Base-by-base conservation (phyloP, 306 rosid species). In the Fragaria iinumae region DNA sequence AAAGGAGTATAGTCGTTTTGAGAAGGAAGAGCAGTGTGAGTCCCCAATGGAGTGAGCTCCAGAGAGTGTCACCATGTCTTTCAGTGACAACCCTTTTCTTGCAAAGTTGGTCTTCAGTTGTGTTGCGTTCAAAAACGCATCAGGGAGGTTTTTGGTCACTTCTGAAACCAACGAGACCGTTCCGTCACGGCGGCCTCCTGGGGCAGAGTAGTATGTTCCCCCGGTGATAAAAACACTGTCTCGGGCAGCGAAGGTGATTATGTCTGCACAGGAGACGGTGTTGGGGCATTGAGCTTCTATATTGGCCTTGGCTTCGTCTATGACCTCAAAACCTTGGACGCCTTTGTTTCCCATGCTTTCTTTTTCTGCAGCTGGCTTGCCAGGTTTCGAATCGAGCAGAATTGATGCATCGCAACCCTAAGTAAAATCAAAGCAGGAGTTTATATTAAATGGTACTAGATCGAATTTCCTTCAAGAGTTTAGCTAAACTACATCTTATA, bases 21-120 rank as follows among this genome's bases (percentile, higher is more conserved):
- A 50, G 21, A 50, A 50, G 56, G 56, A 50, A 50, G 56, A 50
- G 21, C 56, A 50, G 56, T 50, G 56, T 50, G 56, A 50, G 21
- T 50, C 56, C 56, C 56, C 56, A 50, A 50, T 50, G 21, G 56
- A 50, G 56, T 50, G 56, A 50, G 56, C 56, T 50, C 56, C 56
- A 21, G 56, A 50, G 56, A 50, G 56, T 5, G n/a, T 50, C 56
- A 50, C 56, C 56, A 50, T 17, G 0, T 50, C 56, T 21, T 50
- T 5, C 1, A 50, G 56, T 4, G 56, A 50, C 56, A 50, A 50
- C 21, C 56, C 21, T 50, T 50, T 50, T 50, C 56, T 50, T 17
- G 56, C 56, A 17, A 50, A 50, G 56, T 50, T 50, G 56, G n/a
- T 1, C 56, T 50, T 50, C 21, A 50, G 56, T 50, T 50, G 56